Percentiles rank a stretch among this genome's conserved stretches.
phyloP scores from a whole-genome alignment of 2,329 filamentous ascomycete genomes.

The Chaetomiaceae sp. region DNA sequence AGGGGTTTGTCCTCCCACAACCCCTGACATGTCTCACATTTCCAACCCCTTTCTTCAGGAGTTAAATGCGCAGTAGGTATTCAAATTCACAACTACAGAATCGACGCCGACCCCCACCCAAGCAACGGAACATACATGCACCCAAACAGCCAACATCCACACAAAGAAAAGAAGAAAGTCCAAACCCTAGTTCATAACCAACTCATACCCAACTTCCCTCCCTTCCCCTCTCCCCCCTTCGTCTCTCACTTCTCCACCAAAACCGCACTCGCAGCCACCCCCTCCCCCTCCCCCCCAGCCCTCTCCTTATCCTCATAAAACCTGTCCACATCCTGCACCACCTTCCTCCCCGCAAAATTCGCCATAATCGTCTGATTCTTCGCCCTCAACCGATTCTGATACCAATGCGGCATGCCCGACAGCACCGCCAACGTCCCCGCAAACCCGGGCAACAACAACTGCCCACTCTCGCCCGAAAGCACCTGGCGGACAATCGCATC shows the following conservation, averaged over 20 bases:
- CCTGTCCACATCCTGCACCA: constrained; percentile 41
- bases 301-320: constrained; percentile 33
- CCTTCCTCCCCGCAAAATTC: constrained; percentile 43
- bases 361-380: constrained; percentile 38
- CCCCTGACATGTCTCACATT: background rate
- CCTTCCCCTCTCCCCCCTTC: background rate
- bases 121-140: background rate
- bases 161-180: background rate
- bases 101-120: background rate
- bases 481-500: constrained; percentile 59
- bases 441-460: constrained; percentile 50
- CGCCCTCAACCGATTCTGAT: constrained; percentile 49
- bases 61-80: too few species aligned
- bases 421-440: constrained; percentile 39
- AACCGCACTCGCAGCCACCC: constrained; percentile 31
- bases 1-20: background rate
- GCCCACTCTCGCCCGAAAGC: constrained; percentile 50
- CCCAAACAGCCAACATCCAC: background rate
- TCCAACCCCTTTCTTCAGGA: too few species aligned
- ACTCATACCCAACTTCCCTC: background rate
- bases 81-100: background rate
- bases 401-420: constrained; percentile 58
- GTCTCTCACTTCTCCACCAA: constrained; percentile 28
- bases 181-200: background rate
- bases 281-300: constrained; percentile 10